Evolutionary conservation across 2,329 filamentous ascomycete species (phyloP).

Genomic region (Madurella fahalii): DNA sequence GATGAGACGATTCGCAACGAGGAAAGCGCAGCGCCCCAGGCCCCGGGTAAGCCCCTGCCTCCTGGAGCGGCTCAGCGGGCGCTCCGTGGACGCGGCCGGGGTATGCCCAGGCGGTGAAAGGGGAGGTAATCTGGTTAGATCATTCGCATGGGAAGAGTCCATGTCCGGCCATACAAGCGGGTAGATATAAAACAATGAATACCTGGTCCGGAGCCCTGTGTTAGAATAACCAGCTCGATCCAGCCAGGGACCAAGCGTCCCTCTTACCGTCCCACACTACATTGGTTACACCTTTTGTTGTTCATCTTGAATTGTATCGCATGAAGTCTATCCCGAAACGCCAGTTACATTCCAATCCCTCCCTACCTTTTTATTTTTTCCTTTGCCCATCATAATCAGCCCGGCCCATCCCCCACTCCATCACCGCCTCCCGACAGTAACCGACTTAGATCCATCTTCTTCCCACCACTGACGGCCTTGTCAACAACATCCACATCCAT

Average conservation of each 20-base stretch:
- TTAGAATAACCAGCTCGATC: too few relatives aligned
- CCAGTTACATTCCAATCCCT: too few relatives aligned
- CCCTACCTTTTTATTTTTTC: too few relatives aligned
- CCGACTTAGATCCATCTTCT: not conserved
- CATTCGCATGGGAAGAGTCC: not conserved
- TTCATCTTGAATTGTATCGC: too few relatives aligned
- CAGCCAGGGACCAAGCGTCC: too few relatives aligned
- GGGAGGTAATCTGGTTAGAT: not conserved
- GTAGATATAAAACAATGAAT: not conserved
- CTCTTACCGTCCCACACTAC: too few relatives aligned
- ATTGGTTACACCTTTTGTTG: too few relatives aligned
- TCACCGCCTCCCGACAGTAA: not conserved
- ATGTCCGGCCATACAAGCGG: slow-evolving; percentile 14
- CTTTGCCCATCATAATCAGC: not conserved
- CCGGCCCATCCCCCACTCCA: not conserved
- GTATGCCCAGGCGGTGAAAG: slow-evolving; percentile 77
- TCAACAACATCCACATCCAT: slow-evolving; percentile 19
- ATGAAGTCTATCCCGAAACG: too few relatives aligned
- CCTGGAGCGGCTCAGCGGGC: slow-evolving; percentile 85
- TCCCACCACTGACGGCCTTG: not conserved
- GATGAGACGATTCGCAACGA: slow-evolving; percentile 99
- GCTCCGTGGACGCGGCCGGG: slow-evolving; percentile 74
- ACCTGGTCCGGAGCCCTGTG: not conserved
- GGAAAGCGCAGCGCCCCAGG: slow-evolving; percentile 81
- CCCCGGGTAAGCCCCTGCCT: slow-evolving; percentile 68